Percentiles rank a stretch among this genome's conserved stretches.
Conservation (phyloP, 805 yeast species). For the Tanozyma kutaoensis region DNA sequence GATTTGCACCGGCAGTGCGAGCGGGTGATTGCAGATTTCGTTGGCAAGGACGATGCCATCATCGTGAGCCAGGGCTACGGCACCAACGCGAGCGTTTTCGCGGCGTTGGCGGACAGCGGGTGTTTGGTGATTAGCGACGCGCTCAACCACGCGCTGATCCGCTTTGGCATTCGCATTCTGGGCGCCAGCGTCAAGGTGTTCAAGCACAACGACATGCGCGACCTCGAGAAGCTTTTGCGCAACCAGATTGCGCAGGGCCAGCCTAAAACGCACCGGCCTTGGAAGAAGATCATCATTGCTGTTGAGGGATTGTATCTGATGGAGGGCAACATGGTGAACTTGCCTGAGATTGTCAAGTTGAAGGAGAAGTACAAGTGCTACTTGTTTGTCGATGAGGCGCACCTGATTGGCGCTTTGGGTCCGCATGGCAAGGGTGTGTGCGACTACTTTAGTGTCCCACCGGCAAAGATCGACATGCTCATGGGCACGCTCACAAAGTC, state of each 20-base stretch:
- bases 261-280: conserved; percentile 90
- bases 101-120: conserved; percentile 71
- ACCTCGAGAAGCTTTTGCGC: conserved; percentile 62
- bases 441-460: conserved; percentile 77
- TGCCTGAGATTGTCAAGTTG: conserved; percentile 62
- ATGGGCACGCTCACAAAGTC: conserved; percentile 98
- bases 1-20: conserved; percentile 69
- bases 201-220: conserved; percentile 82
- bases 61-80: conserved; percentile 92
- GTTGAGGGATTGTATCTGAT: conserved; percentile 88
- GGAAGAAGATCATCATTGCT: conserved; percentile 76
- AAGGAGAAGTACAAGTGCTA: conserved; percentile 80
- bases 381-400: conserved; percentile 93
- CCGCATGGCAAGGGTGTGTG: conserved; percentile 90
- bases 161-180: conserved; percentile 86
- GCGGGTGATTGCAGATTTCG: conserved; percentile 62
- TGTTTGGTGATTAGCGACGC: conserved; percentile 90
- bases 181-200: conserved; percentile 90
- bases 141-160: conserved; percentile 87
- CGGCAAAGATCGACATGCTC: conserved; percentile 65
- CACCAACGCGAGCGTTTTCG: conserved; percentile 81
- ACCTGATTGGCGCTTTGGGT: conserved; percentile 98
- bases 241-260: conserved; percentile 89
- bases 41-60: conserved; percentile 83
- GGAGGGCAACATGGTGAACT: conserved; percentile 84